Evolutionary conservation across 2,329 filamentous ascomycete species (phyloP), one percentile per base, ranked within the genome.

Genomic region (Cladosporium sp.): DNA sequence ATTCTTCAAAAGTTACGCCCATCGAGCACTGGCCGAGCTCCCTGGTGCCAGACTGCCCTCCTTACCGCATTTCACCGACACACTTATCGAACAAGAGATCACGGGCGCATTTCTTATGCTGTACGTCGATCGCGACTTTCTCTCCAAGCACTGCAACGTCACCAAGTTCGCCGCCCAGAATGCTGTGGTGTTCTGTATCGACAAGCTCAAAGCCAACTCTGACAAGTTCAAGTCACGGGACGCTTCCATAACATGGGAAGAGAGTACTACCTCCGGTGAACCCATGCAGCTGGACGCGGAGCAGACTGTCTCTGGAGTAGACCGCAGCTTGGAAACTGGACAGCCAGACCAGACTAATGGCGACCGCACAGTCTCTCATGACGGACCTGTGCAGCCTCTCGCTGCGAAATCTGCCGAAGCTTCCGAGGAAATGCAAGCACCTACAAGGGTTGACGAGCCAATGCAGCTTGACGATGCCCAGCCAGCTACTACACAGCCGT

Each of bases 91-190:
- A 1, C 77, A 88, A 49, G 75, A 83, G 7, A 73, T 92, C 4
- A 80, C 84, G 49, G 88, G 88, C 1, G 73, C 80, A 39, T 74
- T 78, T 0, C 73, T 91, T 0, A 70, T 92, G 1, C 80, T 77
- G 19, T 72, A 77, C 29, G 73, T 85, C 9, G 68, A 78, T 18
- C 71, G 72, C 34, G 56, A 63, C 2, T 69, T 72, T 1, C 68
- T 83, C 12, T 67, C 73, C 11, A 74, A 82, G 29, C 78, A 80
- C 6, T 72, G 89, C 15, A 77, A 74, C 1, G 70, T 91, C 49
- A 76, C 67, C 34, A 73, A 77, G 3, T 67, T 83, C 17, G 80
- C 79, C 2, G 80, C 85, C 54, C 79, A 82, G 51, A 71, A 73
- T 39, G 77, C 76, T 1, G 66, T 93, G 2, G 70, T 75, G 12